Percentiles rank a stretch among this genome's conserved stretches.
Conservation (phyloP, 225 moss, liverwort and hornwort species). For the Asterella californica region DNA sequence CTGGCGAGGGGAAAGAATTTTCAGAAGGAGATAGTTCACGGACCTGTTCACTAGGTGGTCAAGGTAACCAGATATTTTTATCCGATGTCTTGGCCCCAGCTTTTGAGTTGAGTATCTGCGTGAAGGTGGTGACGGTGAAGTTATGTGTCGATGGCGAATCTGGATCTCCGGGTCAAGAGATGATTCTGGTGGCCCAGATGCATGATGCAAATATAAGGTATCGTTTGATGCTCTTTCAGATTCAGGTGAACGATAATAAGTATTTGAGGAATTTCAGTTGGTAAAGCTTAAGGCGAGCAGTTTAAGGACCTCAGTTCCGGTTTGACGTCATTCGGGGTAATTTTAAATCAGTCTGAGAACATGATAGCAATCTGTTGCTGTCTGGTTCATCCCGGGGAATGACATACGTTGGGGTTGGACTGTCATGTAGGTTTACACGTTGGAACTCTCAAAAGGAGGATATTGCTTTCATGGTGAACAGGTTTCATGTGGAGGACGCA, state of each 20-base stretch:
- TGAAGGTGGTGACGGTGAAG: constrained; percentile 66
- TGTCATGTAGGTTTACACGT: constrained; percentile 54
- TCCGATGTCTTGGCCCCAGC: constrained; percentile 24
- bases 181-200: constrained; percentile 64
- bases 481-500: constrained; percentile 72
- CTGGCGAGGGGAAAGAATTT: background rate
- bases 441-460: constrained; percentile 44
- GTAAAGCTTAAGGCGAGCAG: background rate
- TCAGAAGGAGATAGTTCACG: constrained; percentile 9
- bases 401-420: background rate
- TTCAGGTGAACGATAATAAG: background rate
- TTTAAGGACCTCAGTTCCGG: background rate
- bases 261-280: background rate
- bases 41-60: background rate
- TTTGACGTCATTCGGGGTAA: background rate
- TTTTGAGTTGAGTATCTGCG: constrained; percentile 60
- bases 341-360: background rate
- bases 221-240: background rate
- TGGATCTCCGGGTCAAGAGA: constrained; percentile 44
- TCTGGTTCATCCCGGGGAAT: background rate
- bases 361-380: background rate
- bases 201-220: constrained; percentile 69
- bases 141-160: constrained; percentile 53
- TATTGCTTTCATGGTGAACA: constrained; percentile 54
- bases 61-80: background rate